phyloP scores from a whole-genome alignment of 2,329 filamentous ascomycete species.

The Microcera coccophila region DNA sequence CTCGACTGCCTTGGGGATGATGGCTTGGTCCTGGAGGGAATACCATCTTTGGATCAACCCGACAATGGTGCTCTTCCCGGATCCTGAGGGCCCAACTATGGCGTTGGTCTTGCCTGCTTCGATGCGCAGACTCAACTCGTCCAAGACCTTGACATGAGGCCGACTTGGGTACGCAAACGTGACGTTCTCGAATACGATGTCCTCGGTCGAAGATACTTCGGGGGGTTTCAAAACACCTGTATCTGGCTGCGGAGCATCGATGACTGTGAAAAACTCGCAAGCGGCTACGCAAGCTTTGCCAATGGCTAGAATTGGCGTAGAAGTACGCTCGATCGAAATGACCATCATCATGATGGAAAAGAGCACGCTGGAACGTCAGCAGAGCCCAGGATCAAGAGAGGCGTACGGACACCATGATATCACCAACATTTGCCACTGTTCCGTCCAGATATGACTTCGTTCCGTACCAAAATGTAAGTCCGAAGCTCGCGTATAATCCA shows the following conservation, averaged over 20 bases:
- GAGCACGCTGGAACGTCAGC: conserved; percentile 37
- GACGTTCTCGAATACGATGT: conserved; percentile 54
- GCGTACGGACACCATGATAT: conserved; percentile 50
- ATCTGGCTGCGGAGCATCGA: conserved; percentile 42
- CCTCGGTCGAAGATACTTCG: conserved; percentile 36
- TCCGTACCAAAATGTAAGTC: conserved; percentile 61
- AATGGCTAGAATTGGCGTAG: conserved; percentile 56
- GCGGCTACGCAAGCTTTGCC: conserved; percentile 56
- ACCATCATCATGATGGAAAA: conserved; percentile 58
- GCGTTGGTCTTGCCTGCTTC: conserved; percentile 65
- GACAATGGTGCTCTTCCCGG: conserved; percentile 71
- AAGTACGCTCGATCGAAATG: conserved; percentile 53
- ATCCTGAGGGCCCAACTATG: conserved; percentile 69
- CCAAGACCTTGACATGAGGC: conserved; percentile 60
- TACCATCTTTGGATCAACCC: conserved; percentile 72
- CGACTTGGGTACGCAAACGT: conserved; percentile 70
- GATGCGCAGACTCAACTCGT: conserved; percentile 56
- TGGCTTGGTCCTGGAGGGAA: conserved; percentile 51
- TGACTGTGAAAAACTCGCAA: conserved; percentile 55
- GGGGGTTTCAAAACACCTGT: conserved; percentile 35
- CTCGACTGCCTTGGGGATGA: conserved; percentile 49
- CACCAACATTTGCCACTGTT: conserved; percentile 46
- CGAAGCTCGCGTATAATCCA: conserved; percentile 49
- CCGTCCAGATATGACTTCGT: conserved; percentile 47
- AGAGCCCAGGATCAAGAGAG: background rate